Percentiles rank a stretch among this genome's conserved stretches.
These are phyloP conservation scores for Albophoma yamanashiensis DNA, from an alignment of 2,329 filamentous ascomycete species.

Conservation along the genomic window DNA sequence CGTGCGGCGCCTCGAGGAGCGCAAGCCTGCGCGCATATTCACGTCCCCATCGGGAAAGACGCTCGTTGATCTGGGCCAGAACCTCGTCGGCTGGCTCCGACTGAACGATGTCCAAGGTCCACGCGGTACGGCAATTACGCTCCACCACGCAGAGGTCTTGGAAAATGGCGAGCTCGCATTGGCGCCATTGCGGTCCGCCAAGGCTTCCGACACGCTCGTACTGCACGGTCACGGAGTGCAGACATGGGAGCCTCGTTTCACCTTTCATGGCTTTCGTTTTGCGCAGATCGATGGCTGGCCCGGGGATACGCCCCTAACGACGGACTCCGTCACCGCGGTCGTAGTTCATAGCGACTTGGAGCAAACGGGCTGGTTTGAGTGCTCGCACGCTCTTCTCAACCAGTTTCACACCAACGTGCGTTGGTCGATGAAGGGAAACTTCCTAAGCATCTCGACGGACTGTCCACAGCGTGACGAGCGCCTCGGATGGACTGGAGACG, in stretches of 20 bases:
- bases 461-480: neutral
- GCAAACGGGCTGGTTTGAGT: neutral
- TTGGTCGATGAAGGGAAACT: neutral
- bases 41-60: neutral
- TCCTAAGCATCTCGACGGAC: neutral
- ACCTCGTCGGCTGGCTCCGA: neutral
- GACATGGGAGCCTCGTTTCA: neutral
- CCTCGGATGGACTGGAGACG: neutral
- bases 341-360: neutral
- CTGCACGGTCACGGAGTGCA: neutral
- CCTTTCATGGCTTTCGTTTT: neutral
- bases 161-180: neutral
- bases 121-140: neutral
- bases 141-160: neutral
- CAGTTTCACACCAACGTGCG: neutral
- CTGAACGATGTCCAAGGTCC: neutral
- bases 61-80: neutral
- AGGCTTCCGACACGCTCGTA: neutral
- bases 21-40: neutral
- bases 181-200: neutral
- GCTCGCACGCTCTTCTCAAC: neutral
- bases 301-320: neutral
- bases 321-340: neutral
- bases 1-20: neutral
- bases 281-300: neutral